Conservation (phyloP, 345 rosid genomes). For the Lagerstroemia speciosa region DNA sequence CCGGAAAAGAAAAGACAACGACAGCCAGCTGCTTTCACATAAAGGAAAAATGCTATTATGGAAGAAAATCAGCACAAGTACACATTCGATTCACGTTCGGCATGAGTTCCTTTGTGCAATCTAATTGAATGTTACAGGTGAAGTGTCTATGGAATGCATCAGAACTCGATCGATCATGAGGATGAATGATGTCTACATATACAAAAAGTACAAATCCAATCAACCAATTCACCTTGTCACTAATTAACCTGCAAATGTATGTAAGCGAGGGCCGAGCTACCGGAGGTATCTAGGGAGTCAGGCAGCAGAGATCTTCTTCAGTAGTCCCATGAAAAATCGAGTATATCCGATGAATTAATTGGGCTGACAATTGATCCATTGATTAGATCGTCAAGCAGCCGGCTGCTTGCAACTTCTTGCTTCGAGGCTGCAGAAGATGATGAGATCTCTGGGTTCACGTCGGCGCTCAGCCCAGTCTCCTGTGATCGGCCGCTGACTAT, state of each 20-base stretch:
- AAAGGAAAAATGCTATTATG: neutral
- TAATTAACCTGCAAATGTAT: neutral
- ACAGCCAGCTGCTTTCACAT: no score
- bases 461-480: slow-evolving; percentile 54
- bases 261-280: neutral
- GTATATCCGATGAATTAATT: slow-evolving; percentile 1
- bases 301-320: neutral
- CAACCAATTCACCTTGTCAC: neutral
- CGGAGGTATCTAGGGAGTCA: neutral
- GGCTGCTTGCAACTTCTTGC: slow-evolving; percentile 18
- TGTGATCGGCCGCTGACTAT: slow-evolving; percentile 41
- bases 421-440: slow-evolving; percentile 27
- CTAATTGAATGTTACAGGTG: neutral
- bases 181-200: neutral
- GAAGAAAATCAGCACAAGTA: neutral
- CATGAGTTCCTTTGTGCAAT: neutral
- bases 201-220: slow-evolving; percentile 2
- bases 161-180: neutral
- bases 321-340: slow-evolving; percentile 1
- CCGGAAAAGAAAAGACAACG: neutral
- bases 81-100: neutral
- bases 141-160: neutral
- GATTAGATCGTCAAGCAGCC: slow-evolving; percentile 7
- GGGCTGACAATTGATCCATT: neutral
- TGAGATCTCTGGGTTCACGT: slow-evolving; percentile 41